Conservation (phyloP, 208 protist species). For the Crithidia mellificae region DNA sequence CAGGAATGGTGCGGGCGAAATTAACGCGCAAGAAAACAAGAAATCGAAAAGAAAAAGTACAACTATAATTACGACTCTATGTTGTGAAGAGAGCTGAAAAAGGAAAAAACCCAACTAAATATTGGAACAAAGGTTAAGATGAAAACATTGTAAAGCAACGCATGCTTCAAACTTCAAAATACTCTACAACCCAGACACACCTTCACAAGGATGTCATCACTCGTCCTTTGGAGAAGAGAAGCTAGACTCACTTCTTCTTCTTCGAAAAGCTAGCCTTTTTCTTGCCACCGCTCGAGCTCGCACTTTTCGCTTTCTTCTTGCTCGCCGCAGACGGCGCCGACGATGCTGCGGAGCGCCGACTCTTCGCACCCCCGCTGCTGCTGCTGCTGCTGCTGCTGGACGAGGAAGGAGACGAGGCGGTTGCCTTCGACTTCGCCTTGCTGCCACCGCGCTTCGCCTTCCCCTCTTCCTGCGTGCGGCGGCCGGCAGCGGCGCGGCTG, state of each 20-base stretch:
- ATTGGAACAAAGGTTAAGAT: not conserved
- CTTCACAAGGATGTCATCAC: too few species aligned
- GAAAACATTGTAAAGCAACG: not conserved
- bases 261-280: constrained; percentile 2
- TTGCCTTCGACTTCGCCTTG: constrained; percentile 9
- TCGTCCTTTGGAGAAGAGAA: not conserved
- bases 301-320: constrained; percentile 16
- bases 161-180: too few species aligned
- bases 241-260: constrained; percentile 6
- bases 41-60: constrained; percentile 1
- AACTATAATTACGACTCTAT: constrained; percentile 17
- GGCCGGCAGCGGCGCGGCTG: constrained; percentile 8
- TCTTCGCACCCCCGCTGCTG: not conserved
- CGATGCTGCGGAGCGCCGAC: constrained; percentile 1
- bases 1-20: too few species aligned
- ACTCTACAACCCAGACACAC: too few species aligned
- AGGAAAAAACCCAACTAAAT: too few species aligned
- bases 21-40: constrained; percentile 6
- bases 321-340: not conserved
- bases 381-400: too few species aligned
- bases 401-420: not conserved
- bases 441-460: constrained; percentile 18
- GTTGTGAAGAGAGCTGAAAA: not conserved
- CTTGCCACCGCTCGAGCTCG: constrained; percentile 6
- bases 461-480: constrained; percentile 5